A percentile compares a stretch with the other conserved stretches of the same genome.
Evolutionary conservation across 306 rosid species (phyloP).

Genomic region (Alnus rubra): DNA sequence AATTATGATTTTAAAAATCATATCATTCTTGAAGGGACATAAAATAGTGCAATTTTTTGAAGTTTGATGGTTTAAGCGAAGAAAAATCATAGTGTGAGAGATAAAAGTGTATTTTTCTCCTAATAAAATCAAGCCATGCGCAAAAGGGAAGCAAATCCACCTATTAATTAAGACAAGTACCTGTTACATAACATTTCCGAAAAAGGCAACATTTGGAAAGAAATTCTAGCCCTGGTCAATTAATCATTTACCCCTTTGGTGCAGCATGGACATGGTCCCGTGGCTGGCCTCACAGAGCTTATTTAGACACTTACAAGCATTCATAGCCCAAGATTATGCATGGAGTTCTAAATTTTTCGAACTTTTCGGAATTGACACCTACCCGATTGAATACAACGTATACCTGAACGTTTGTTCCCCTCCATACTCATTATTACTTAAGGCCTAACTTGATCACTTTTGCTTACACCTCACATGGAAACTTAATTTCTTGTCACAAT

Average conservation of each 20-base stretch:
- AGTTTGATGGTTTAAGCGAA: no score
- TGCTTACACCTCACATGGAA: constrained; percentile 60
- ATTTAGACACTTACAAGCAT: not conserved
- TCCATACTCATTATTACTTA: constrained; percentile 31
- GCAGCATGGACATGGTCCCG: not conserved
- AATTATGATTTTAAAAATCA: no score
- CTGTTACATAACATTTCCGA: no score
- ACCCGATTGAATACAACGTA: constrained; percentile 53
- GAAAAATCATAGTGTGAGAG: no score
- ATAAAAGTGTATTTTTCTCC: no score
- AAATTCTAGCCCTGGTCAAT: not conserved
- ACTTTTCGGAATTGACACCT: constrained; percentile 54
- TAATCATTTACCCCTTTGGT: no score
- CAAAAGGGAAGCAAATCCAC: no score
- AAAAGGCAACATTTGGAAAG: no score
- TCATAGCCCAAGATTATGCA: constrained; percentile 8
- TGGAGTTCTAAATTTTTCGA: constrained; percentile 7
- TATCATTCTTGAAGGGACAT: no score
- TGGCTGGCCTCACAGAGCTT: not conserved
- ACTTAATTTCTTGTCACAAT: constrained; percentile 27
- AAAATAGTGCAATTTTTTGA: no score
- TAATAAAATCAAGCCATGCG: no score
- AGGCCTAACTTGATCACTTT: constrained; percentile 61
- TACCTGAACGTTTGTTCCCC: constrained; percentile 74
- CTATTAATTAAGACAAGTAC: no score